Base-by-base conservation (phyloP, 495 filamentous ascomycete species). In the Parachaetomium inaequale region DNA sequence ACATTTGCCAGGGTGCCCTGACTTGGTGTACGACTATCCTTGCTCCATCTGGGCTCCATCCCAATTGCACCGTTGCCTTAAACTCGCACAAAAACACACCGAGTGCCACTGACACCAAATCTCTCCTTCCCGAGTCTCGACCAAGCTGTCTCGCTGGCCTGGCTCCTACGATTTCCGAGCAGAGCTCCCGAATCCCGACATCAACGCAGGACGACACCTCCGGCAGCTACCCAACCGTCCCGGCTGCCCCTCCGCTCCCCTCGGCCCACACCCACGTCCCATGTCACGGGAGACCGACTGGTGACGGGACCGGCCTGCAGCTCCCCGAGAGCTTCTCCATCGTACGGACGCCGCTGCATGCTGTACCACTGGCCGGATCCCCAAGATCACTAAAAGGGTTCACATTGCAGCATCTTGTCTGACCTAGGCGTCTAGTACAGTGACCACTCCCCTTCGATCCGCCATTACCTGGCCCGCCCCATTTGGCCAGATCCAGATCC, bases 51-150 rank as follows among this genome's bases (percentile, higher is more conserved):
- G 66, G 72, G 66, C 56, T 61, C 70, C 71, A 68, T 74, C 67
- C 64, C 72, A 73, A 74, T 73, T 67, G 70, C 68, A 57, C 69
- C 66, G 65, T 62, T 67, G 59, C 62, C 66, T 74, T 75, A 73
- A 76, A 80, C 78, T 79, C 74, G 78, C 79, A 81, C 79, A 79
- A 81, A 79, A 81, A 75, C 70, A n/a, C 76, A 73, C 69, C 70
- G 64, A 66, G 69, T 73, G 75, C 75, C 76, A 76, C 75, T 75
- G 74, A 74, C 71, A 77, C 69, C 70, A 71, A 78, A 75, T 75
- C 75, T 69, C 72, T 68, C 64, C 72, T 64, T 74, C 65, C 38
- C 61, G 28, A 58, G 34, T 36, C 45, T 58, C 47, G 34, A 63
- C 53, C 23, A 40, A 51, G 21, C 54, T 63, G 19, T n/a, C 28